A percentile compares a stretch with the other conserved stretches of the same genome.
Evolutionary conservation across 2,329 filamentous ascomycete genomes (phyloP).

Genomic region (Sarocladium strictum): DNA sequence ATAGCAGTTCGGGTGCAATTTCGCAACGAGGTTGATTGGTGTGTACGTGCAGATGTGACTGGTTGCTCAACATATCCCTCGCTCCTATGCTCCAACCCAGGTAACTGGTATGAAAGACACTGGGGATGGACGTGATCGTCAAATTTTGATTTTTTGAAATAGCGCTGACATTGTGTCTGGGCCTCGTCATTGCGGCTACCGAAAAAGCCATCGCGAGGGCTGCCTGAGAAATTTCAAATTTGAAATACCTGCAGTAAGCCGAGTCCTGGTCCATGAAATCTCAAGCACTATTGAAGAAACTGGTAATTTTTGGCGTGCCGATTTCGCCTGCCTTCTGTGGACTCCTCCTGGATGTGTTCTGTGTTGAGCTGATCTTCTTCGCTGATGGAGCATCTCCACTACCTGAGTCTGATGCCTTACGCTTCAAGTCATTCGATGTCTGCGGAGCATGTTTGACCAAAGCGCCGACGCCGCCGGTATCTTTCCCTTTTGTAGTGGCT

Average conservation of each 20-base stretch:
- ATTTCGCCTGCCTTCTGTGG: conserved; percentile 63
- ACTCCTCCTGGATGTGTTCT: conserved; percentile 31
- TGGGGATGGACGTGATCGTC: too few relatives aligned
- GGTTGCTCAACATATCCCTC: conserved; percentile 33
- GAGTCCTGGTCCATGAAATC: conserved; percentile 34
- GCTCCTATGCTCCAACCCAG: too few relatives aligned
- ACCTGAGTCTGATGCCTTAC: conserved; percentile 18
- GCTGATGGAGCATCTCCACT: conserved; percentile 17
- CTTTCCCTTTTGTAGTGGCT: not conserved
- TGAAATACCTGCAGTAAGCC: conserved; percentile 38
- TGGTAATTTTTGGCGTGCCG: conserved; percentile 61
- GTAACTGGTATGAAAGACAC: conserved; percentile 32
- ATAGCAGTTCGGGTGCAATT: not conserved
- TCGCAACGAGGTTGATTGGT: not conserved
- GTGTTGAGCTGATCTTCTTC: conserved; percentile 35
- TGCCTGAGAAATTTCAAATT: too few relatives aligned
- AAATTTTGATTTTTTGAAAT: too few relatives aligned
- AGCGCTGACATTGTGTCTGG: too few relatives aligned
- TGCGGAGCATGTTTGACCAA: not conserved
- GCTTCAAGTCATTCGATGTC: conserved; percentile 14
- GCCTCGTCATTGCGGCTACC: too few relatives aligned
- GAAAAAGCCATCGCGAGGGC: too few relatives aligned
- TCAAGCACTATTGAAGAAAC: conserved; percentile 67
- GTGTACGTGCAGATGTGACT: conserved; percentile 23
- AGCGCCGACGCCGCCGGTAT: not conserved